phyloP scores from a whole-genome alignment of 306 rosid genomes.

The Pterocarpus santalinus region DNA sequence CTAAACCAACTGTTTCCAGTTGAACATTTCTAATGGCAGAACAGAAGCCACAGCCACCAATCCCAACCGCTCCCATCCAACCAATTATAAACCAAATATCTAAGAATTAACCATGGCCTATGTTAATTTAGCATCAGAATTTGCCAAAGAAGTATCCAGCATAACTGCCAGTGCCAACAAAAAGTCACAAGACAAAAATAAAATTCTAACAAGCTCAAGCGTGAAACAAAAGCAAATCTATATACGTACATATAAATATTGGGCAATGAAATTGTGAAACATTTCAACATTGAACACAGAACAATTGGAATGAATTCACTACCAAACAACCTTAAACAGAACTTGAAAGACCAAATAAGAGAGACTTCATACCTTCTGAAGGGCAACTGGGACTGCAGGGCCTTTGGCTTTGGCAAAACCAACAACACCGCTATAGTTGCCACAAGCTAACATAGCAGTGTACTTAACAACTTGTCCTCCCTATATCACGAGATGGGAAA shows the following conservation, averaged over 20 bases:
- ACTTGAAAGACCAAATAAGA: slow-evolving; percentile 40
- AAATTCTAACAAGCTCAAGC: slow-evolving; percentile 2
- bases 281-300: slow-evolving; percentile 22
- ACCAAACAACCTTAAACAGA: slow-evolving; percentile 32
- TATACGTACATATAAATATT: background rate
- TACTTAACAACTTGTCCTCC: slow-evolving; percentile 92
- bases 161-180: background rate
- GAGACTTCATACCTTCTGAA: slow-evolving; percentile 73
- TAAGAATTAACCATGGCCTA: slow-evolving; percentile 11
- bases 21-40: slow-evolving; percentile 15
- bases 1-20: slow-evolving; percentile 19
- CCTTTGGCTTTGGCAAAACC: slow-evolving; percentile 97
- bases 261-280: slow-evolving; percentile 14
- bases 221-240: slow-evolving; percentile 35
- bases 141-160: slow-evolving; percentile 17
- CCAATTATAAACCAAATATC: background rate
- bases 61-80: slow-evolving; percentile 3
- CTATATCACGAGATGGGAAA: slow-evolving; percentile 53
- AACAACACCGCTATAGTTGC: slow-evolving; percentile 89
- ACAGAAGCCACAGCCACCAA: slow-evolving; percentile 5
- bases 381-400: slow-evolving; percentile 83
- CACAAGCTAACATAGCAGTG: slow-evolving; percentile 90
- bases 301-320: slow-evolving; percentile 25
- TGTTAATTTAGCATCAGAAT: slow-evolving; percentile 3
- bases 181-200: background rate